Evolutionary conservation across 352 stramenopile species (phyloP), one percentile per base, ranked within the genome.

Genomic region (Pythium sukuiense): DNA sequence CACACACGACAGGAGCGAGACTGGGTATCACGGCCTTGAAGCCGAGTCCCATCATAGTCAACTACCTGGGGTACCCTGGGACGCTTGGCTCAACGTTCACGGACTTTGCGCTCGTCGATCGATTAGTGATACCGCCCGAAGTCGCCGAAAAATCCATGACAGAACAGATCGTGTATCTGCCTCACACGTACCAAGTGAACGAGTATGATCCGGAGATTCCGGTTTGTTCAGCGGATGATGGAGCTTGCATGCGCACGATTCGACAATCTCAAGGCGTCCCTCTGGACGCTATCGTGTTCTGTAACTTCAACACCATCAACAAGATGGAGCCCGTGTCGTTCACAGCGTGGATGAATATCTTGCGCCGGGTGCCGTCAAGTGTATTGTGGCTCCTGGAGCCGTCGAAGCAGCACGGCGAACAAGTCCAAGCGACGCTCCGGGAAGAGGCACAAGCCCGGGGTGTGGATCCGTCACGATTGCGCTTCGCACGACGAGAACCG

Each of bases 221-320:
- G 2, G 74, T 69, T 0, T 89, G 81, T 46, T 61, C 39, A 24
- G 50, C 27, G 11, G 54, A 32, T 11, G 29, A 60, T 3, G 43
- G 27, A 18, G 58, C 27, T 2, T 65, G 60, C 18, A 20, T 63
- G 32, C 49, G 20, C 5, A 14, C 39, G 14, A 46, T 60, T 4
- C 63, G 63, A 14, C 1, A 37, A 4, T n/a, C 18, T 2, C 48
- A 71, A 14, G 72, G 50, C 0, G 69, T 90, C 4, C 80, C 81
- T 8, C 11, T 0, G 0, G 54, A 79, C 39, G 64, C 24, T 0
- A 53, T 88, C 20, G 77, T 90, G 3, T 97, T 98, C 68, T 96
- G 88, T 57, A 97, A 97, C 65, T 98, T 98, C 68, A 98, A 97
- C 65, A 91, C 95, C 20, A 76, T 97, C 50, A 94, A 97, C 85